A percentile compares a stretch with the other conserved stretches of the same genome.
These are phyloP conservation scores for Sanghuangporus weigelae DNA, from an alignment of 1,284 basidiomycete genomes.

Conservation along the genomic window DNA sequence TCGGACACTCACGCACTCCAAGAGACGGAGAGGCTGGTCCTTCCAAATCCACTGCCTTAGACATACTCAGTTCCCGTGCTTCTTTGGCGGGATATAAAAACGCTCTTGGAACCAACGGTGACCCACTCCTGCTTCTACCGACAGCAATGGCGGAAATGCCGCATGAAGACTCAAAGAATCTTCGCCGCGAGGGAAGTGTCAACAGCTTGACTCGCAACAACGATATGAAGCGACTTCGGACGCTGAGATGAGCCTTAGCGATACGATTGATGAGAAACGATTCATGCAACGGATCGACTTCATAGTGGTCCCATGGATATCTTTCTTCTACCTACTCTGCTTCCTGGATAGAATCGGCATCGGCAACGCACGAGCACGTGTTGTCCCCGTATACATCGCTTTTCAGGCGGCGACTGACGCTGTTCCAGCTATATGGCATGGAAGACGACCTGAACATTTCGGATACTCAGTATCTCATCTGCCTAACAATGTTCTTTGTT, in stretches of 20 bases:
- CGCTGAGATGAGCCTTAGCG: neutral
- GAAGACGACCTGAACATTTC: slow-evolving; percentile 49
- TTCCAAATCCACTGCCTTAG: no score
- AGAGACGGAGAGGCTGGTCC: no score
- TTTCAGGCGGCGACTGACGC: neutral
- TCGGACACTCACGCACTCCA: no score
- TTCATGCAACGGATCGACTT: slow-evolving; percentile 62
- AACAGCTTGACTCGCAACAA: no score
- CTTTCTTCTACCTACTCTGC: slow-evolving; percentile 69
- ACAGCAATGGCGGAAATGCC: no score
- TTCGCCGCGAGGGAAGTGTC: no score
- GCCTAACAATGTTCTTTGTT: slow-evolving; percentile 60
- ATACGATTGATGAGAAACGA: slow-evolving; percentile 53
- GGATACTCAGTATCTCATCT: slow-evolving; percentile 59
- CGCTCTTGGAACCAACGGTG: no score
- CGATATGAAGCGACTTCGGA: no score
- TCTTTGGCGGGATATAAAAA: no score
- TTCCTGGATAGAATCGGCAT: slow-evolving; percentile 78
- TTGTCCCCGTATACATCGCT: neutral
- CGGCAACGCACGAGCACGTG: slow-evolving; percentile 69
- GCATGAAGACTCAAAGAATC: no score
- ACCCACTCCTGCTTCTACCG: no score
- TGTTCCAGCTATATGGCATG: slow-evolving; percentile 47
- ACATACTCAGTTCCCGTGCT: no score
- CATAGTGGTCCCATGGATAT: slow-evolving; percentile 61